Evolutionary conservation across 495 filamentous ascomycete species (phyloP).

Genomic region (Podospora pseudopauciseta): DNA sequence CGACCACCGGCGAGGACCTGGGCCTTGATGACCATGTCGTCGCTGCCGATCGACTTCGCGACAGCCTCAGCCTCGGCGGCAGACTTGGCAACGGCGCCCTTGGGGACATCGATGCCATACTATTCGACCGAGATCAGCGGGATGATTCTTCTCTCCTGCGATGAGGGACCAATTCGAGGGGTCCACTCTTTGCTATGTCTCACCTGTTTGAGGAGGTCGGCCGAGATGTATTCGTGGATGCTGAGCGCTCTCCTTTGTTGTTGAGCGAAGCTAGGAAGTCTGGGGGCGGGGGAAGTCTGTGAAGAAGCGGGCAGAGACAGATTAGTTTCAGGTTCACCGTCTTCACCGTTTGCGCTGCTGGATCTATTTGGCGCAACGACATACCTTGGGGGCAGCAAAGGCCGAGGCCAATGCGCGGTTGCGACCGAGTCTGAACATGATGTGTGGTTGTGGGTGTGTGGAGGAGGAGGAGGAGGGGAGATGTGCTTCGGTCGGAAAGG

Average conservation of each 20-base stretch:
- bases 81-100: conserved; percentile 76
- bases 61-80: conserved; percentile 86
- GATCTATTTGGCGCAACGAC: conserved; percentile 6
- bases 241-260: conserved; percentile 80
- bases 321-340: conserved; percentile 11
- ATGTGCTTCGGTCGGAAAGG: neutral
- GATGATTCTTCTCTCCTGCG: neutral
- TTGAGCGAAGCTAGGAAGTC: conserved; percentile 45
- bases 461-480: neutral
- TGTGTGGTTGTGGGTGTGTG: conserved; percentile 11
- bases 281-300: conserved; percentile 40
- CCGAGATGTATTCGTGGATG: conserved; percentile 96
- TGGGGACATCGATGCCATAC: conserved; percentile 93
- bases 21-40: conserved; percentile 99
- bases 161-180: neutral
- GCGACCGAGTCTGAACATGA: conserved; percentile 49
- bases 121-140: conserved; percentile 32
- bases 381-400: conserved; percentile 47
- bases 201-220: conserved; percentile 80
- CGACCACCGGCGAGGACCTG: conserved; percentile 96
- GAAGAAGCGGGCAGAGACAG: neutral
- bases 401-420: conserved; percentile 47
- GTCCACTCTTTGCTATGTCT: conserved; percentile 19
- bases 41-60: conserved; percentile 83
- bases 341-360: neutral